These are phyloP conservation scores for Carex scoparia DNA, from an alignment of 176 grass and related monocot genomes.

Conservation along the genomic window DNA sequence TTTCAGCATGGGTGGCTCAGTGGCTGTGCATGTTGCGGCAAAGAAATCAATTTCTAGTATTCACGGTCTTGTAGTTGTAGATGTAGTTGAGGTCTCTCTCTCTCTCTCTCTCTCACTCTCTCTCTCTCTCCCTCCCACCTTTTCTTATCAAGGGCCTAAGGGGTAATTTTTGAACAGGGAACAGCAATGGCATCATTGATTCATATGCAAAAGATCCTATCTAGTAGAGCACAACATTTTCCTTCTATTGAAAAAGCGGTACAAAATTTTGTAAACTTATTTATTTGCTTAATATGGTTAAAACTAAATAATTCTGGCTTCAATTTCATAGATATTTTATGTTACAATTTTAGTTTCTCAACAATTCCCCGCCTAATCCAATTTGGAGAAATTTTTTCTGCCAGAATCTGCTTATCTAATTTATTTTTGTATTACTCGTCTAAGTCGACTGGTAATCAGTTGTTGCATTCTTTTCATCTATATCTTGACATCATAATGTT, in stretches of 20 bases:
- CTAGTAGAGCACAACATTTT: conserved; percentile 71
- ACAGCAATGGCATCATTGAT: conserved; percentile 89
- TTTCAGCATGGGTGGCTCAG: conserved; percentile 89
- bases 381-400: neutral
- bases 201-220: conserved; percentile 97
- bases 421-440: conserved; percentile 5
- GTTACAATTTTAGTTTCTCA: neutral
- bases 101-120: neutral
- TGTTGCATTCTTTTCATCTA: neutral
- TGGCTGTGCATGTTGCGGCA: conserved; percentile 93
- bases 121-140: neutral
- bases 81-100: conserved; percentile 90
- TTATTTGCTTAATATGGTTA: neutral
- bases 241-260: conserved; percentile 83
- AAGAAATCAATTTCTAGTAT: conserved; percentile 57
- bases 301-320: neutral
- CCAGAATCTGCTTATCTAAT: neutral
- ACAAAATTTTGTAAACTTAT: conserved; percentile 30
- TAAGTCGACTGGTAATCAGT: neutral
- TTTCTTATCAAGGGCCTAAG: neutral
- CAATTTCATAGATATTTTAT: neutral
- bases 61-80: conserved; percentile 82
- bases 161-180: conserved; percentile 51
- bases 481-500: conserved; percentile 16
- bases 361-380: neutral